Percentiles rank a stretch among this genome's conserved stretches.
These are phyloP conservation scores for Sporothrix sp. DNA, from an alignment of 2,329 filamentous ascomycete species.

Conservation along the genomic window DNA sequence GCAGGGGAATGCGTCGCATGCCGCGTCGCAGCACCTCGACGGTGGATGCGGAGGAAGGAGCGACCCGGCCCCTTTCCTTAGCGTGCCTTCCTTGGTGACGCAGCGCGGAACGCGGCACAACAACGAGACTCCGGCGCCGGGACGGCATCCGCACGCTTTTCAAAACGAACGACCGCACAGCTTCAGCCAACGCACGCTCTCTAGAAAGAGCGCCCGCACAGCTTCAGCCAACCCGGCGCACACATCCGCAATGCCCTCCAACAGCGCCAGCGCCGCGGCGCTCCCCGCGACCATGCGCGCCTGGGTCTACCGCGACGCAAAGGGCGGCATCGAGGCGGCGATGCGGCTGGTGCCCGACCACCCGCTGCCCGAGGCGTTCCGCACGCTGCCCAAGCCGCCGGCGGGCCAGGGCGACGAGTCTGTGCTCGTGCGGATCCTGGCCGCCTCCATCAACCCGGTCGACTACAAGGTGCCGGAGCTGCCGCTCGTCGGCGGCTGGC, in stretches of 20 bases:
- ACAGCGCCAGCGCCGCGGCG: not conserved
- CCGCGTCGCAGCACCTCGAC: no score
- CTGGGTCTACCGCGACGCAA: slow-evolving; percentile 17
- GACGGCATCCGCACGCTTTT: no score
- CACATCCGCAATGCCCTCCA: not conserved
- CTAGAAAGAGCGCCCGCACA: no score
- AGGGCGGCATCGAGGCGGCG: slow-evolving; percentile 25
- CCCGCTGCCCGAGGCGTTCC: slow-evolving; percentile 15
- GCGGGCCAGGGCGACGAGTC: slow-evolving; percentile 19
- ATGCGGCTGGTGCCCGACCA: slow-evolving; percentile 22
- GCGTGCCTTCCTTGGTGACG: no score
- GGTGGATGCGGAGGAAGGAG: no score
- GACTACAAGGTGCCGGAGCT: slow-evolving; percentile 40
- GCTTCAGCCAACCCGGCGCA: no score
- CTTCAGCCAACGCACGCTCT: no score
- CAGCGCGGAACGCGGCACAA: no score
- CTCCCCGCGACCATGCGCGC: slow-evolving; percentile 17
- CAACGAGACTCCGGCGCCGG: no score
- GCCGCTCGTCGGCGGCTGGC: slow-evolving; percentile 28
- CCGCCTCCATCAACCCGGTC: slow-evolving; percentile 37
- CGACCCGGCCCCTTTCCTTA: no score
- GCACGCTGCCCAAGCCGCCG: slow-evolving; percentile 13
- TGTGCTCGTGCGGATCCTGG: slow-evolving; percentile 35
- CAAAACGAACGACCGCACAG: no score
- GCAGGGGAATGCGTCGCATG: no score